Evolutionary conservation across 345 rosid species (phyloP).

Genomic region (Linum tenue): DNA sequence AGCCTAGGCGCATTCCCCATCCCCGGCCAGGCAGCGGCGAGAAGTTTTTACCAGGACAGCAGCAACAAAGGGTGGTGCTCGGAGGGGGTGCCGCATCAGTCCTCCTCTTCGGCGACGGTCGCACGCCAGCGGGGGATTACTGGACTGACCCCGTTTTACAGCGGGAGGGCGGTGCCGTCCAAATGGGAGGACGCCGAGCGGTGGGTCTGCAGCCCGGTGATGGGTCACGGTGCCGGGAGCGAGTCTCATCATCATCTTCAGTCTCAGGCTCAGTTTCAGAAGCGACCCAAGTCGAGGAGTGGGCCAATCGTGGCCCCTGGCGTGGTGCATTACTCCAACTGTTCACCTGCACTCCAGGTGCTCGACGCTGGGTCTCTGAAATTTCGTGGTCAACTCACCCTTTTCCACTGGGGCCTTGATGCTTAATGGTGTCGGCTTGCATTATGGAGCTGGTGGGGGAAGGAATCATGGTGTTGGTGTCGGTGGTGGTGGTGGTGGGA

Average conservation of each 20-base stretch:
- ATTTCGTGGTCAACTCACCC: slow-evolving; percentile 52
- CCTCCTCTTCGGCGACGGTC: slow-evolving; percentile 43
- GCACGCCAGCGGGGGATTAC: slow-evolving; percentile 35
- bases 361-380: slow-evolving; percentile 43
- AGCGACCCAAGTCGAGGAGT: slow-evolving; percentile 86
- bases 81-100: slow-evolving; percentile 64
- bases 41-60: too few species aligned
- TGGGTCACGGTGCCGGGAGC: slow-evolving; percentile 45
- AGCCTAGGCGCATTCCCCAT: too few species aligned
- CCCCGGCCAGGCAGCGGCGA: too few species aligned
- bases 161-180: slow-evolving; percentile 79
- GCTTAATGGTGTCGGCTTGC: too few species aligned
- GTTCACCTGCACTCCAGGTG: slow-evolving; percentile 63
- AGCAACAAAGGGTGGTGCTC: slow-evolving; percentile 99
- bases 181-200: slow-evolving; percentile 99
- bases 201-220: slow-evolving; percentile 94
- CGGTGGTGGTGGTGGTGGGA: slow-evolving; percentile 47
- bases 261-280: slow-evolving; percentile 39
- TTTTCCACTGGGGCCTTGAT: slow-evolving; percentile 63
- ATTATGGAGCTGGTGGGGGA: too few species aligned
- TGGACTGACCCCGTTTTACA: slow-evolving; percentile 47
- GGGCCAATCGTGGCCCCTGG: slow-evolving; percentile 98
- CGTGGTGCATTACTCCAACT: slow-evolving; percentile 50
- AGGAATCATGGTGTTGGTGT: too few species aligned
- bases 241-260: too few species aligned